These are phyloP conservation scores for Debaryomyces coudertii DNA, from an alignment of 1,139 yeast species.

Conservation along the genomic window DNA sequence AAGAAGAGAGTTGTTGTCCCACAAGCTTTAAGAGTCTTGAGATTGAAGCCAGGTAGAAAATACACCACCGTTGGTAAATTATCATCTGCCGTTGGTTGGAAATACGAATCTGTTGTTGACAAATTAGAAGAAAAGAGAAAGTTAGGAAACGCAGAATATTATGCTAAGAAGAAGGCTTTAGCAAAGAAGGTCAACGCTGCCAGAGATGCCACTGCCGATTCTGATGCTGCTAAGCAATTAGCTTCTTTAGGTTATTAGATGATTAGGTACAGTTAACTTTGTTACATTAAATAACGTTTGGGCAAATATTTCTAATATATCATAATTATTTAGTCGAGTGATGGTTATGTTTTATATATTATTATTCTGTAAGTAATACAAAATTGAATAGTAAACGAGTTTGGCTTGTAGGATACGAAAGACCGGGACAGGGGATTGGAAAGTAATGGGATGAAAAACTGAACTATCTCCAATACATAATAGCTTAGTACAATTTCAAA, in stretches of 20 bases:
- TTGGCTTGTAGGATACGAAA: not conserved
- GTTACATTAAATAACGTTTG: constrained; percentile 8
- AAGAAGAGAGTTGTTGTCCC: constrained; percentile 99
- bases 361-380: constrained; percentile 12
- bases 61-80: constrained; percentile 98
- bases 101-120: constrained; percentile 97
- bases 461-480: too few relatives aligned
- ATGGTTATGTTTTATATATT: constrained; percentile 10
- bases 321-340: constrained; percentile 10
- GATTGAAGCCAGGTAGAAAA: constrained; percentile 99
- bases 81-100: constrained; percentile 98
- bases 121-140: constrained; percentile 99
- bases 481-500: too few relatives aligned
- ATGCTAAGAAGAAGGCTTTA: constrained; percentile 97
- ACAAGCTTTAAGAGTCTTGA: constrained; percentile 98
- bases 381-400: constrained; percentile 12
- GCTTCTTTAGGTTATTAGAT: constrained; percentile 80
- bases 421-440: not conserved
- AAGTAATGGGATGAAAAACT: not conserved
- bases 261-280: constrained; percentile 4
- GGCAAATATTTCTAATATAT: constrained; percentile 10
- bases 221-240: constrained; percentile 75
- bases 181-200: constrained; percentile 90
- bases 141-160: constrained; percentile 98
- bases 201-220: constrained; percentile 73